Evolutionary conservation across 306 rosid genomes (phyloP).

Genomic region (Myrica gale): DNA sequence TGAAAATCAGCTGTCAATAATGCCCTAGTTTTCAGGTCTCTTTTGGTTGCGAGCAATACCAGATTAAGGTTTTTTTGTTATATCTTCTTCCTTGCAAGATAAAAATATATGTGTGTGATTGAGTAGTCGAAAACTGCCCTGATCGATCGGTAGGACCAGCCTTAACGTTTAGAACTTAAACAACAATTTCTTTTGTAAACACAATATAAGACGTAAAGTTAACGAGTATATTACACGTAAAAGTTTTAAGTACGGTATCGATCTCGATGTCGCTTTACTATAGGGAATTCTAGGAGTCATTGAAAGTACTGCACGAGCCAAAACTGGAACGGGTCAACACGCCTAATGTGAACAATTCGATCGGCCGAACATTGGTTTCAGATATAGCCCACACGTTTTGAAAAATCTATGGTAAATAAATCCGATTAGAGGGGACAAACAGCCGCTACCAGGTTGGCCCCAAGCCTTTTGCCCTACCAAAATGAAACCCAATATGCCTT

Average conservation of each 20-base stretch:
- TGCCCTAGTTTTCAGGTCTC: no score
- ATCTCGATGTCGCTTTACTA: background rate
- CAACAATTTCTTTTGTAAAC: background rate
- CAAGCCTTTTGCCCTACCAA: background rate
- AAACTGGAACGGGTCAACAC: conserved; percentile 35
- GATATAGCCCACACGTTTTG: conserved; percentile 25
- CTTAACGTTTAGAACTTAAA: no score
- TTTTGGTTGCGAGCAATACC: background rate
- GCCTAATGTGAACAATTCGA: conserved; percentile 4
- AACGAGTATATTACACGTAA: background rate
- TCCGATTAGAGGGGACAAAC: conserved; percentile 47
- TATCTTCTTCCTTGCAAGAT: background rate
- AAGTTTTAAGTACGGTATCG: background rate
- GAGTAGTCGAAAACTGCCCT: no score
- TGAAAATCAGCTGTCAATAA: no score
- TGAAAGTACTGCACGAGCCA: conserved; percentile 19
- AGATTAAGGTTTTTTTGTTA: background rate
- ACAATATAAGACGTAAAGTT: background rate
- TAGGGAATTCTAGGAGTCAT: background rate
- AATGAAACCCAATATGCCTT: background rate
- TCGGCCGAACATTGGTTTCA: background rate
- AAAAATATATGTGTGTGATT: no score
- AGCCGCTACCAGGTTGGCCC: conserved; percentile 51
- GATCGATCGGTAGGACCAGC: no score
- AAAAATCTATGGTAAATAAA: conserved; percentile 31